These are phyloP conservation scores for Chloropicon primus DNA, from an alignment of 139 green algal species.

Conservation along the genomic window DNA sequence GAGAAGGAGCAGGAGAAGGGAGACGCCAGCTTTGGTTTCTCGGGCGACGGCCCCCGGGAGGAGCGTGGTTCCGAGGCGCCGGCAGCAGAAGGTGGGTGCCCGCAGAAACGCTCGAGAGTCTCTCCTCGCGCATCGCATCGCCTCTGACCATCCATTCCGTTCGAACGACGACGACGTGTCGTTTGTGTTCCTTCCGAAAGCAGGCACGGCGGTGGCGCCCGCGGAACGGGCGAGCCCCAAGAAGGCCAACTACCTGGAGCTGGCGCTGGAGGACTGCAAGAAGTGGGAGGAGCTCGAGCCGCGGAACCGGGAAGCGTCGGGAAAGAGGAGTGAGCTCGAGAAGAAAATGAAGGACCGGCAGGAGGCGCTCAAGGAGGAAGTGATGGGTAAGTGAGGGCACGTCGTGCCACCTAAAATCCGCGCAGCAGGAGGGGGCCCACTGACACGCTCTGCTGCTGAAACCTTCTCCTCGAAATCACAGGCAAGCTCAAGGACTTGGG, in stretches of 20 bases:
- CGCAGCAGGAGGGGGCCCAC: not conserved
- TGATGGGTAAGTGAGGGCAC: conserved; percentile 31
- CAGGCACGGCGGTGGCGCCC: no score
- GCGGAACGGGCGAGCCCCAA: no score
- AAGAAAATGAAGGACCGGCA: conserved; percentile 58
- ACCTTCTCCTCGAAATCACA: conserved; percentile 9
- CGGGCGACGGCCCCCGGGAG: no score
- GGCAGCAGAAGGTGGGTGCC: no score
- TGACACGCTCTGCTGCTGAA: not conserved
- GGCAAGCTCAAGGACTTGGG: conserved; percentile 93
- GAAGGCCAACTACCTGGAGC: not conserved
- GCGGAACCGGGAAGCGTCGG: conserved; percentile 27
- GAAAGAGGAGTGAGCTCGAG: conserved; percentile 35
- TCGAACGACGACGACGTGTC: no score
- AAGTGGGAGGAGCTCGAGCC: conserved; percentile 43
- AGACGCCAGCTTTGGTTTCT: no score
- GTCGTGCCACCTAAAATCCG: no score
- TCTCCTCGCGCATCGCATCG: no score
- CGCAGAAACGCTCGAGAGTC: no score
- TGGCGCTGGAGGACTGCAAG: not conserved
- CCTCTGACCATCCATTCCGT: no score
- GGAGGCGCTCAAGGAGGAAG: conserved; percentile 89
- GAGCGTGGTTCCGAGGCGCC: no score
- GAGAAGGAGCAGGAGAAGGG: conserved; percentile 63
- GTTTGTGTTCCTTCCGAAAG: no score